phyloP scores from a whole-genome alignment of 2,329 filamentous ascomycete genomes.

The Aspergillus pseudoterreus region DNA sequence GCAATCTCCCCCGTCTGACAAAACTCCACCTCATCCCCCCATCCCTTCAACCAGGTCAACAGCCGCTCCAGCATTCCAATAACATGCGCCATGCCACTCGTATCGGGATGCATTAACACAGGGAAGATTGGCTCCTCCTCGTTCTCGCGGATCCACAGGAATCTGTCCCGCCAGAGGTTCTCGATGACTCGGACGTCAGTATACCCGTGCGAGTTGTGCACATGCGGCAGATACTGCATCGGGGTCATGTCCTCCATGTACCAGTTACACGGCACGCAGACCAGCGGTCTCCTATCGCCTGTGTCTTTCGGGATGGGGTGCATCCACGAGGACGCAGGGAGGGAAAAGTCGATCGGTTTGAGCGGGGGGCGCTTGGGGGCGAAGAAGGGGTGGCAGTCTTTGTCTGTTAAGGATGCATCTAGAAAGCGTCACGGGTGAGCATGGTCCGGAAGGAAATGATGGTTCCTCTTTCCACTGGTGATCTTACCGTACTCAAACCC shows the following conservation, averaged over 20 bases:
- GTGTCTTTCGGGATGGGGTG: conserved; percentile 31
- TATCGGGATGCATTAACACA: conserved; percentile 56
- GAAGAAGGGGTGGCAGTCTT: conserved; percentile 42
- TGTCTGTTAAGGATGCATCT: conserved; percentile 42
- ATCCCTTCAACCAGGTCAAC: conserved; percentile 48
- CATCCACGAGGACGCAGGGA: conserved; percentile 44
- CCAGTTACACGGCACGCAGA: conserved; percentile 45
- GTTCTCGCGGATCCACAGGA: conserved; percentile 53
- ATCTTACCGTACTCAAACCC: conserved; percentile 39
- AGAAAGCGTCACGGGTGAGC: too few relatives aligned
- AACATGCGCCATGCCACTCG: conserved; percentile 59
- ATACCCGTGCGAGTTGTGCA: conserved; percentile 54
- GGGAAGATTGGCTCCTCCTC: conserved; percentile 46
- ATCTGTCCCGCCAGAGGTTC: conserved; percentile 59
- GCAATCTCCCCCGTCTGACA: conserved; percentile 29
- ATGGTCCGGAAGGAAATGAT: too few relatives aligned
- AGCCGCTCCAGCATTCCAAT: conserved; percentile 56
- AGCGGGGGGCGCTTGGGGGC: conserved; percentile 33
- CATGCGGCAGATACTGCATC: conserved; percentile 43
- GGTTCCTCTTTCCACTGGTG: background rate
- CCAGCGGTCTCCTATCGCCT: conserved; percentile 28
- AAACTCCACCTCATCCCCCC: conserved; percentile 29
- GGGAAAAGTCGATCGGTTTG: conserved; percentile 40
- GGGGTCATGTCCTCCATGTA: conserved; percentile 48
- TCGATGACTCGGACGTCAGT: conserved; percentile 56